phyloP scores from a whole-genome alignment of 306 rosid species.

The Alnus glutinosa region DNA sequence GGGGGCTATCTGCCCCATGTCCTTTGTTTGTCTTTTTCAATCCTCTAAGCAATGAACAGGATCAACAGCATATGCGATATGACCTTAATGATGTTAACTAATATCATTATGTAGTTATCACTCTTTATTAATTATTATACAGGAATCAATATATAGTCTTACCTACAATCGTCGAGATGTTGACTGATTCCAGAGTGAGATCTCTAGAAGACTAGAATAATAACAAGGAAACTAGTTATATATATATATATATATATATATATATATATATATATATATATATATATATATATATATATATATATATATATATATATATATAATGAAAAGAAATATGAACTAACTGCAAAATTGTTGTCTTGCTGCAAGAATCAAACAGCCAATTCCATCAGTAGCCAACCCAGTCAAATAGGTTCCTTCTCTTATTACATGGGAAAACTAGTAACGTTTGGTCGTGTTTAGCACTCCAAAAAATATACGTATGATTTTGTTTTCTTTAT shows the following conservation, averaged over 20 bases:
- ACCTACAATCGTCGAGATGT: background rate
- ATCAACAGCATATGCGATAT: background rate
- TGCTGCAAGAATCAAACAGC: conserved; percentile 9
- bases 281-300: too few species aligned
- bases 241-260: too few species aligned
- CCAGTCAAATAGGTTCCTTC: conserved; percentile 1
- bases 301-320: too few species aligned
- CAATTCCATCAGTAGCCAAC: background rate
- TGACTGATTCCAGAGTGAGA: background rate
- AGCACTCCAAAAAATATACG: too few species aligned
- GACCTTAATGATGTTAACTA: background rate
- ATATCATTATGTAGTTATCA: background rate
- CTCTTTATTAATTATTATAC: background rate
- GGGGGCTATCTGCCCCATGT: too few species aligned
- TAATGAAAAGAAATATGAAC: background rate
- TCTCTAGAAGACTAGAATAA: background rate
- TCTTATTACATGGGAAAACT: background rate
- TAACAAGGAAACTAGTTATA: background rate
- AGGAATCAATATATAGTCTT: background rate
- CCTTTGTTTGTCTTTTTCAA: too few species aligned
- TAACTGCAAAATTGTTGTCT: background rate
- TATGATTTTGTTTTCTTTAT: background rate
- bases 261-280: too few species aligned
- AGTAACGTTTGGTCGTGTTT: background rate
- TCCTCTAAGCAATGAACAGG: too few species aligned